phyloP scores from a whole-genome alignment of 1,139 yeast genomes.

The Suhomyces yuchorum region DNA sequence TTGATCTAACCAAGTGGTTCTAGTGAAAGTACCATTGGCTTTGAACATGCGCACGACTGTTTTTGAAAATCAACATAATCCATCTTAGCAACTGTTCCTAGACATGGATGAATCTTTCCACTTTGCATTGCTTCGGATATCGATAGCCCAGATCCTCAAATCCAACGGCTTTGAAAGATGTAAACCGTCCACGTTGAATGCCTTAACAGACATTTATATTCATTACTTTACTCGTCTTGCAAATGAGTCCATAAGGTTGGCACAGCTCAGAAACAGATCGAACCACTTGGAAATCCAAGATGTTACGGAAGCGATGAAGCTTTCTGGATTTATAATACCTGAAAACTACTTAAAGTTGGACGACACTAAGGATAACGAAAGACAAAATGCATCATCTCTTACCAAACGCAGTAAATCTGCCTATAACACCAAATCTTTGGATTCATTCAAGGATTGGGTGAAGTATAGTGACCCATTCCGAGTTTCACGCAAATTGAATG shows the following conservation, averaged over 20 bases:
- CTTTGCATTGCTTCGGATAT: constrained; percentile 27
- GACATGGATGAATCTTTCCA: constrained; percentile 28
- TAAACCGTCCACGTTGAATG: constrained; percentile 26
- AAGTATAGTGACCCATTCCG: constrained; percentile 31
- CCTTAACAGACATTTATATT: constrained; percentile 27
- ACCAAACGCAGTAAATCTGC: constrained; percentile 19
- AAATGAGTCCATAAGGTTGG: constrained; percentile 19
- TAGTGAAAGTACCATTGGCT: too few relatives aligned
- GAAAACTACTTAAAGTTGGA: constrained; percentile 20
- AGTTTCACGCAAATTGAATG: constrained; percentile 31
- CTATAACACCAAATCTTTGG: constrained; percentile 43
- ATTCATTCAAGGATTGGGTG: constrained; percentile 42
- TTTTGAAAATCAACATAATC: constrained; percentile 8
- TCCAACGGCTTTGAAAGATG: constrained; percentile 32
- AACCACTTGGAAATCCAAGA: constrained; percentile 22
- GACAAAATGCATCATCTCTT: constrained; percentile 17
- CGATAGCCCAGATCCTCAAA: constrained; percentile 29
- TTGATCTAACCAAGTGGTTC: too few relatives aligned
- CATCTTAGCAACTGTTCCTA: not conserved
- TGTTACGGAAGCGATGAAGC: constrained; percentile 24
- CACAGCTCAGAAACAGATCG: constrained; percentile 21
- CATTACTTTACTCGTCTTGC: constrained; percentile 21
- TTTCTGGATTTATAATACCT: constrained; percentile 23
- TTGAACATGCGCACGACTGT: constrained; percentile 8
- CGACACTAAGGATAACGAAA: constrained; percentile 19